A percentile compares a stretch with the other conserved stretches of the same genome.
phyloP scores from a whole-genome alignment of 208 protist species.

The Trypanosoma melophagium region DNA sequence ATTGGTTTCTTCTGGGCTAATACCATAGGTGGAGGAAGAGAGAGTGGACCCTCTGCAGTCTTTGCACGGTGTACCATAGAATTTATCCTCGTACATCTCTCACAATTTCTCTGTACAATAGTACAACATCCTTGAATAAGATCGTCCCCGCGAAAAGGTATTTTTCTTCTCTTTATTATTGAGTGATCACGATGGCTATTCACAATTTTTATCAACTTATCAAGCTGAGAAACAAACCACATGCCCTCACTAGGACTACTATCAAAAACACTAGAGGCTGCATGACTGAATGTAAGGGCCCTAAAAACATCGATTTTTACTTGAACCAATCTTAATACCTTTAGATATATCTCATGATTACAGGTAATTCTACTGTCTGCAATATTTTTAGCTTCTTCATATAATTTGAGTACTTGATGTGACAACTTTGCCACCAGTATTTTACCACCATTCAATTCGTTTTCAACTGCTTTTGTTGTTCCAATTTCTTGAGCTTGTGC shows the following conservation, averaged over 20 bases:
- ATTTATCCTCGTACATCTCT: slow-evolving; percentile 56
- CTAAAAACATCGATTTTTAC: slow-evolving; percentile 57
- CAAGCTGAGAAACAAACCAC: slow-evolving; percentile 33
- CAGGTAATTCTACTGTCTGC: slow-evolving; percentile 24
- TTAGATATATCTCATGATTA: slow-evolving; percentile 30
- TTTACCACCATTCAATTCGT: slow-evolving; percentile 34
- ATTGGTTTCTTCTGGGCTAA: slow-evolving; percentile 28
- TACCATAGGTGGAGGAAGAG: slow-evolving; percentile 30
- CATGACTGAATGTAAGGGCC: slow-evolving; percentile 45
- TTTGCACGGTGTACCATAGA: slow-evolving; percentile 58
- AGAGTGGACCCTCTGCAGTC: slow-evolving; percentile 13
- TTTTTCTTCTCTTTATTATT: slow-evolving; percentile 41
- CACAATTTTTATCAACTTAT: slow-evolving; percentile 24
- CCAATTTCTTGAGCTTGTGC: slow-evolving; percentile 73
- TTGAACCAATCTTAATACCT: slow-evolving; percentile 34
- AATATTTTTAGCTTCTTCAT: slow-evolving; percentile 32
- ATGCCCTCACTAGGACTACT: slow-evolving; percentile 42
- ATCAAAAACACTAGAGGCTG: slow-evolving; percentile 41
- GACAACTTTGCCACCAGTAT: slow-evolving; percentile 39
- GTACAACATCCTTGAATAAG: slow-evolving; percentile 37
- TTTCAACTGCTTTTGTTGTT: slow-evolving; percentile 39
- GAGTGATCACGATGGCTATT: slow-evolving; percentile 32
- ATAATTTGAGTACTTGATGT: slow-evolving; percentile 60
- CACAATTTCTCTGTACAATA: slow-evolving; percentile 36
- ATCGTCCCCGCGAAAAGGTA: slow-evolving; percentile 36